phyloP scores from a whole-genome alignment of 2,329 filamentous ascomycete species.

The Epichloe festucae region DNA sequence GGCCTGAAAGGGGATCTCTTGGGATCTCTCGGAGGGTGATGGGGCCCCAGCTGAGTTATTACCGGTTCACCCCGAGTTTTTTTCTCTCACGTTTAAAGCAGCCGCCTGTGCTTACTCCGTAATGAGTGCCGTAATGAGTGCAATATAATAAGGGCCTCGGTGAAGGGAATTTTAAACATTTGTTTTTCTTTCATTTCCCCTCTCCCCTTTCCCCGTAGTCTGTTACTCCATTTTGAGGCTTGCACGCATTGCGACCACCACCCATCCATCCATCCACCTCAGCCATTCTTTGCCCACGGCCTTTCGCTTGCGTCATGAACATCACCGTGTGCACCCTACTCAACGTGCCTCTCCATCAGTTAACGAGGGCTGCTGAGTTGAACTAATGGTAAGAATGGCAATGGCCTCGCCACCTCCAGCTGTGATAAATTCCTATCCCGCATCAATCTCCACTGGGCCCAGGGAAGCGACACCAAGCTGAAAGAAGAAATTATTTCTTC shows the following conservation, averaged over 20 bases:
- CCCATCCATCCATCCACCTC: background rate
- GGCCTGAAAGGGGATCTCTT: constrained; percentile 11
- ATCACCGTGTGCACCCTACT: too few species aligned
- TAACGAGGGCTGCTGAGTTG: too few species aligned
- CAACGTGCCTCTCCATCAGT: too few species aligned
- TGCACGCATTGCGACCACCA: background rate
- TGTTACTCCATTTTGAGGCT: background rate
- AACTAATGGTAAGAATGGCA: too few species aligned
- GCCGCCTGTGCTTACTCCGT: background rate
- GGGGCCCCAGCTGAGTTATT: constrained; percentile 13
- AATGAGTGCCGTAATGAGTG: background rate
- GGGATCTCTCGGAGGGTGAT: too few species aligned
- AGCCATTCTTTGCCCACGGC: background rate
- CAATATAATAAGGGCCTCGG: background rate
- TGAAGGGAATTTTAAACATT: background rate
- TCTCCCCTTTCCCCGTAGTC: background rate
- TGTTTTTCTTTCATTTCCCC: background rate
- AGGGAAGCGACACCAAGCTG: background rate
- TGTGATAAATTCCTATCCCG: too few species aligned
- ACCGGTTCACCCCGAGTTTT: constrained; percentile 22
- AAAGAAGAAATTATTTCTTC: background rate
- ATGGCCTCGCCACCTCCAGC: too few species aligned
- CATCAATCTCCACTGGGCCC: too few species aligned
- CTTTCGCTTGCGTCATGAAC: too few species aligned
- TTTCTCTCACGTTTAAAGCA: constrained; percentile 11